Percentiles rank a stretch among this genome's conserved stretches.
Evolutionary conservation across 1,284 basidiomycete species (phyloP).

Genomic region (Sporisorium exsertum): DNA sequence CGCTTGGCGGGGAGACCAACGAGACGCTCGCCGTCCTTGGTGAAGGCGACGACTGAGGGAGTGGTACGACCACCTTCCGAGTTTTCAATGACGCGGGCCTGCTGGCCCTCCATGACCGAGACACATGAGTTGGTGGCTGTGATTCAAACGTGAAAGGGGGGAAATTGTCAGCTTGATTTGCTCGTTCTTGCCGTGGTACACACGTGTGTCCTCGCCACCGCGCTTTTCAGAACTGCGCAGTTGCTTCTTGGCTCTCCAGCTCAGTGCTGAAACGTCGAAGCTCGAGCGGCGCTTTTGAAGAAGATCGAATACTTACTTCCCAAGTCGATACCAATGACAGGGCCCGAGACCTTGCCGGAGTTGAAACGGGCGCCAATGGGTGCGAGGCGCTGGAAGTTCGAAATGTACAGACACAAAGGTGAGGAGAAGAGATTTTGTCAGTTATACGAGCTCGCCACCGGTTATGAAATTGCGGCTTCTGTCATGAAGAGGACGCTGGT

Average conservation of each 20-base stretch:
- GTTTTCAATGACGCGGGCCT: conserved; percentile 96
- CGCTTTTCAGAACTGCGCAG: not conserved
- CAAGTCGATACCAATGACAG: conserved; percentile 68
- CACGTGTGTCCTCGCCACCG: too few species aligned
- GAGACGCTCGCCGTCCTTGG: conserved; percentile 82
- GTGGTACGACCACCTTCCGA: conserved; percentile 74
- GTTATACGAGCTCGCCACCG: conserved; percentile 7
- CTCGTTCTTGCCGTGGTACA: not conserved
- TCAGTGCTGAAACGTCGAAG: not conserved
- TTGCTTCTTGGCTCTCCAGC: not conserved
- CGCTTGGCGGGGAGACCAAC: conserved; percentile 76
- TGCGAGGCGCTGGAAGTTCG: conserved; percentile 43
- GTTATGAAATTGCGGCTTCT: too few species aligned
- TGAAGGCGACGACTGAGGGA: conserved; percentile 69
- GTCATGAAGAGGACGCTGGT: too few species aligned
- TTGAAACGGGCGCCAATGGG: conserved; percentile 57
- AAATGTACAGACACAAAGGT: not conserved
- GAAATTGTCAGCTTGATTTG: conserved; percentile 11
- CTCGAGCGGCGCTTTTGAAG: too few species aligned
- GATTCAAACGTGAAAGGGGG: conserved; percentile 1
- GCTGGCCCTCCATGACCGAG: conserved; percentile 81
- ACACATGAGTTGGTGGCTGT: conserved; percentile 68
- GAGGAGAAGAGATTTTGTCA: conserved; percentile 2
- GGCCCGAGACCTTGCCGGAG: conserved; percentile 64
- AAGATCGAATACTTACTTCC: conserved; percentile 57